These are phyloP conservation scores for Oligophagozyma castellii DNA, from an alignment of 1,139 yeast genomes.

Conservation along the genomic window DNA sequence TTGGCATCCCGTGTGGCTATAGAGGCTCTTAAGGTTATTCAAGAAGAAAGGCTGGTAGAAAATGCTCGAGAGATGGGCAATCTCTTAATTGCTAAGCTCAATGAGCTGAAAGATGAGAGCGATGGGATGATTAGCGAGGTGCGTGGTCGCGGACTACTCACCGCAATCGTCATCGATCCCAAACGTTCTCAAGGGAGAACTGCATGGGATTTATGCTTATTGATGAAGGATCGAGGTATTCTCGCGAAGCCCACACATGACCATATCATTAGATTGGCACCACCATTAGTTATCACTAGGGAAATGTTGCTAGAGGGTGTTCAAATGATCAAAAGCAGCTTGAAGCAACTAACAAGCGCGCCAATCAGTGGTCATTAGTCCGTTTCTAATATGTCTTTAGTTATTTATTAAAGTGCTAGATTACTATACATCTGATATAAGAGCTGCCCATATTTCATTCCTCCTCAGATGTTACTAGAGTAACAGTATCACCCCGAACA, in stretches of 20 bases:
- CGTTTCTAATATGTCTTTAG: neutral
- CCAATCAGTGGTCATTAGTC: slow-evolving; percentile 5
- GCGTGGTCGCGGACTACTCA: slow-evolving; percentile 81
- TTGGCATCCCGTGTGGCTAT: slow-evolving; percentile 87
- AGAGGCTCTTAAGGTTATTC: slow-evolving; percentile 84
- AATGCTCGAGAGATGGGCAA: slow-evolving; percentile 64
- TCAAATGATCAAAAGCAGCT: slow-evolving; percentile 34
- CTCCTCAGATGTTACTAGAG: slow-evolving; percentile 48
- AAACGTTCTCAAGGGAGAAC: slow-evolving; percentile 74
- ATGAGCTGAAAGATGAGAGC: slow-evolving; percentile 43
- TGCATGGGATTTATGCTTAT: slow-evolving; percentile 91
- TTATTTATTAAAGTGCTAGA: neutral
- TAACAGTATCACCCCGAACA: slow-evolving; percentile 92
- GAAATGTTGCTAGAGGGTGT: slow-evolving; percentile 79
- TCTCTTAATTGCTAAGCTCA: slow-evolving; percentile 52
- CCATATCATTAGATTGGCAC: slow-evolving; percentile 88
- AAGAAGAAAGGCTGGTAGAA: slow-evolving; percentile 75
- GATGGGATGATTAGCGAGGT: slow-evolving; percentile 76
- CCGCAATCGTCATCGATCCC: slow-evolving; percentile 86
- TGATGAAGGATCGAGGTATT: slow-evolving; percentile 81
- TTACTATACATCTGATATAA: neutral
- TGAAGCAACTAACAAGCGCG: slow-evolving; percentile 4
- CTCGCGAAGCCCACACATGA: slow-evolving; percentile 97
- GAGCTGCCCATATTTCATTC: slow-evolving; percentile 4
- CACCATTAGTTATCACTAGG: slow-evolving; percentile 83